Evolutionary conservation across 192 early-diverging fungal genomes (phyloP).

Genomic region (Entrophospora sp.): DNA sequence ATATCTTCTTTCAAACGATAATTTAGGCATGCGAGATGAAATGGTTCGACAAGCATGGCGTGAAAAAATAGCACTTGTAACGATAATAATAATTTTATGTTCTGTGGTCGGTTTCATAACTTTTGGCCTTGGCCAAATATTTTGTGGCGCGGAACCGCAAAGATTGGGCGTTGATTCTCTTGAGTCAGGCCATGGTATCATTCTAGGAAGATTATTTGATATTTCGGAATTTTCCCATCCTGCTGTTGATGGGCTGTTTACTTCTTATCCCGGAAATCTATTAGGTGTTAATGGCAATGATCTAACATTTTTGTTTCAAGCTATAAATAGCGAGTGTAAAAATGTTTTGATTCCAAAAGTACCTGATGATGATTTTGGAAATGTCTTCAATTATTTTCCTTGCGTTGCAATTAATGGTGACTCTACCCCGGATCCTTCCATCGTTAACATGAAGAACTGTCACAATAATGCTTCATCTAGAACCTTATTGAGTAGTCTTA

Average conservation of each 20-base stretch:
- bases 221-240: conserved; percentile 28
- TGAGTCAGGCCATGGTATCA: conserved; percentile 36
- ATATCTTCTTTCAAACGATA: not conserved
- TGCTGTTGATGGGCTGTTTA: not conserved
- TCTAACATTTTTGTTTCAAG: conserved; percentile 70
- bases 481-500: conserved; percentile 33
- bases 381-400: conserved; percentile 58
- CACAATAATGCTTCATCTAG: no score
- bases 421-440: conserved; percentile 28
- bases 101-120: conserved; percentile 70
- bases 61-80: conserved; percentile 85
- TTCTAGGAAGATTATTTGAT: conserved; percentile 59
- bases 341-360: conserved; percentile 35
- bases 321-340: conserved; percentile 58
- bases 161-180: conserved; percentile 33
- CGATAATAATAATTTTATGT: conserved; percentile 67
- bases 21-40: conserved; percentile 46
- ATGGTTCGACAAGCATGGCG: conserved; percentile 72
- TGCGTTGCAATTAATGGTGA: conserved; percentile 46
- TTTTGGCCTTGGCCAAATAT: conserved; percentile 67
- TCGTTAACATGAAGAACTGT: conserved; percentile 48
- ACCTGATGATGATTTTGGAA: conserved; percentile 24
- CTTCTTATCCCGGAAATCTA: not conserved
- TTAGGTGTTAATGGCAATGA: conserved; percentile 58
- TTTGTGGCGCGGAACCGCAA: conserved; percentile 38